Evolutionary conservation across 345 rosid genomes (phyloP).

Genomic region (Gossypium turneri): DNA sequence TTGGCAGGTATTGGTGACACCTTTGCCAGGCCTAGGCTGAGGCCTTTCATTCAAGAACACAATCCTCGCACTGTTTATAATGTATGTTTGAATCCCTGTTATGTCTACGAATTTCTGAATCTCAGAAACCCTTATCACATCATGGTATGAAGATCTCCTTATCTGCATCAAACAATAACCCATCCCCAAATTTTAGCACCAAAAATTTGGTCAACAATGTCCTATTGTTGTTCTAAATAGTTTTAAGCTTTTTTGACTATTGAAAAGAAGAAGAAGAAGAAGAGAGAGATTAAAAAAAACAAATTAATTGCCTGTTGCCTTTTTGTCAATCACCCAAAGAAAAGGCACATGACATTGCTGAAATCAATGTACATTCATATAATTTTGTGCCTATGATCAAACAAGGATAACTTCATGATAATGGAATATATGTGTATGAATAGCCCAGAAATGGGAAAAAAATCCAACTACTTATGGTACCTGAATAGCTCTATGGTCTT

Average conservation of each 20-base stretch:
- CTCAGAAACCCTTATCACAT: conserved; percentile 64
- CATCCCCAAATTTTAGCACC: background rate
- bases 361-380: conserved; percentile 22
- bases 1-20: conserved; percentile 57
- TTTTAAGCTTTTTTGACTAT: conserved; percentile 1
- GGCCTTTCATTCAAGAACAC: conserved; percentile 65
- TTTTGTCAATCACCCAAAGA: conserved; percentile 3
- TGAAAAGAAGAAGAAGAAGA: background rate
- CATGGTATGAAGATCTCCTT: conserved; percentile 73
- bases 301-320: background rate
- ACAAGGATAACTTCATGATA: background rate
- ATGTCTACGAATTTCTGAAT: conserved; percentile 59
- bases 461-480: conserved; percentile 11
- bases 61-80: conserved; percentile 64
- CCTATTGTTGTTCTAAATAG: background rate
- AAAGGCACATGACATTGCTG: conserved; percentile 17
- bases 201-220: background rate
- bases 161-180: conserved; percentile 33
- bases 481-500: conserved; percentile 55
- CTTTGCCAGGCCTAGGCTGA: conserved; percentile 66
- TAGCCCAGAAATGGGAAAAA: too few relatives aligned
- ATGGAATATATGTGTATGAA: background rate
- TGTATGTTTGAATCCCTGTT: conserved; percentile 57
- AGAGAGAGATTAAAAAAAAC: background rate
- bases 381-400: background rate